Evolutionary conservation across 345 rosid species (phyloP).

Genomic region (Rhodamnia rubescens): DNA sequence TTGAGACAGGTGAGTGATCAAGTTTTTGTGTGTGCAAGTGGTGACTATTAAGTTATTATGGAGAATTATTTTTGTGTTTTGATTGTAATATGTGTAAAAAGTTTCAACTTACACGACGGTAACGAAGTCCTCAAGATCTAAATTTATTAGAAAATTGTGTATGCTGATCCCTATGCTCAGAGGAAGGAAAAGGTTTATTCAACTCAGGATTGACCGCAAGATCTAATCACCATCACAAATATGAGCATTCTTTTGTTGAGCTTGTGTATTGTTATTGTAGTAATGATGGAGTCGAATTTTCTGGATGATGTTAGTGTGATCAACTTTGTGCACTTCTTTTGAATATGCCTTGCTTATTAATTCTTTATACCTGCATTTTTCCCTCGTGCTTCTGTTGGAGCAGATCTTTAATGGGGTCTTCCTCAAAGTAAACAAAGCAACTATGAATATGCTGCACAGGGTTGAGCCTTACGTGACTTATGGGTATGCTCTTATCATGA

Average conservation of each 20-base stretch:
- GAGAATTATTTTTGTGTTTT: not conserved
- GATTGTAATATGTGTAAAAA: not conserved
- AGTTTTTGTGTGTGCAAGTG: not conserved
- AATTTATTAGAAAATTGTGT: not conserved
- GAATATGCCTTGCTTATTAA: not conserved
- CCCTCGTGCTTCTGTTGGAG: not conserved
- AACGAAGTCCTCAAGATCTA: not conserved
- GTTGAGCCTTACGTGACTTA: constrained; percentile 94
- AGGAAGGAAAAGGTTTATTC: not conserved
- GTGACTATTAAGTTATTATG: not conserved
- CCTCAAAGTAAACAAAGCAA: constrained; percentile 85
- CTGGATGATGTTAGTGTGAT: not conserved
- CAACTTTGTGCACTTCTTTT: not conserved
- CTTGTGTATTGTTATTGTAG: not conserved
- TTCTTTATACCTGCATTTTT: not conserved
- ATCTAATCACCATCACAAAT: not conserved
- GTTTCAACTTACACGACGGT: not conserved
- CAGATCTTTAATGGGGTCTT: constrained; percentile 94
- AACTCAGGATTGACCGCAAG: not conserved
- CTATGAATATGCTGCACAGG: constrained; percentile 83
- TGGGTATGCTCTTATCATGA: constrained; percentile 32
- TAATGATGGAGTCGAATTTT: not conserved
- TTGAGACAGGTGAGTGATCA: constrained; percentile 58
- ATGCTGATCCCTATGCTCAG: not conserved
- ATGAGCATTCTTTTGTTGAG: not conserved